Conservation (phyloP, 495 filamentous ascomycete species). For the Platismatia glauca region DNA sequence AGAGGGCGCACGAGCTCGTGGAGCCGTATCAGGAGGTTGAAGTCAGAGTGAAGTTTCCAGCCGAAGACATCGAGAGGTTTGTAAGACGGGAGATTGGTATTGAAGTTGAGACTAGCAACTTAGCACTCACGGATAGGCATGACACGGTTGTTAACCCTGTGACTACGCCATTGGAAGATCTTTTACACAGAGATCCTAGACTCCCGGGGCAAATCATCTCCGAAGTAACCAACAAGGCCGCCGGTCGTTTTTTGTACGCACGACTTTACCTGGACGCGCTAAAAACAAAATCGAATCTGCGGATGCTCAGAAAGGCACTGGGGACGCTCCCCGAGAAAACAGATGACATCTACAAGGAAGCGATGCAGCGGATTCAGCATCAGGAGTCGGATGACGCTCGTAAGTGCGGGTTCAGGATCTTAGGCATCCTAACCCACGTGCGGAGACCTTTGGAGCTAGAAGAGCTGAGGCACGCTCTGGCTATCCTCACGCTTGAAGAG, state of each 20-base stretch:
- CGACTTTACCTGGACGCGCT: conserved; percentile 19
- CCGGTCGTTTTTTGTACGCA: conserved; percentile 24
- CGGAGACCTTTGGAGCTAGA: conserved; percentile 17
- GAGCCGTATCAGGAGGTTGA: neutral
- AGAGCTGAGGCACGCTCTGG: conserved; percentile 23
- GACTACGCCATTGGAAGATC: conserved; percentile 5
- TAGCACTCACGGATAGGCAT: neutral
- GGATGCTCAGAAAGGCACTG: conserved; percentile 16
- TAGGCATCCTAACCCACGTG: conserved; percentile 12
- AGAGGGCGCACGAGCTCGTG: neutral
- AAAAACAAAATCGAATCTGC: conserved; percentile 14
- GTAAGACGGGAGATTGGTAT: neutral
- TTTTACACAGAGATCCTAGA: conserved; percentile 10
- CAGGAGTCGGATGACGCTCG: conserved; percentile 8
- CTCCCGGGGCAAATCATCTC: conserved; percentile 14
- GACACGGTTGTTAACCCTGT: conserved; percentile 8
- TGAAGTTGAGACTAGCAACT: conserved; percentile 1
- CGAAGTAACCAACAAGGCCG: conserved; percentile 17
- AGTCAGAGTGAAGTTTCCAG: neutral
- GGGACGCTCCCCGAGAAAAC: conserved; percentile 15
- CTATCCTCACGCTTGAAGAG: conserved; percentile 7
- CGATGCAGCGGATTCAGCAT: conserved; percentile 17
- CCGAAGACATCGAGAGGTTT: conserved; percentile 1
- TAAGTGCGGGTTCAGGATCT: conserved; percentile 11
- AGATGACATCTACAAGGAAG: conserved; percentile 19